Percentiles rank a stretch among this genome's conserved stretches.
phyloP scores from a whole-genome alignment of 768 basidiomycete species.

The Artomyces pyxidatus region DNA sequence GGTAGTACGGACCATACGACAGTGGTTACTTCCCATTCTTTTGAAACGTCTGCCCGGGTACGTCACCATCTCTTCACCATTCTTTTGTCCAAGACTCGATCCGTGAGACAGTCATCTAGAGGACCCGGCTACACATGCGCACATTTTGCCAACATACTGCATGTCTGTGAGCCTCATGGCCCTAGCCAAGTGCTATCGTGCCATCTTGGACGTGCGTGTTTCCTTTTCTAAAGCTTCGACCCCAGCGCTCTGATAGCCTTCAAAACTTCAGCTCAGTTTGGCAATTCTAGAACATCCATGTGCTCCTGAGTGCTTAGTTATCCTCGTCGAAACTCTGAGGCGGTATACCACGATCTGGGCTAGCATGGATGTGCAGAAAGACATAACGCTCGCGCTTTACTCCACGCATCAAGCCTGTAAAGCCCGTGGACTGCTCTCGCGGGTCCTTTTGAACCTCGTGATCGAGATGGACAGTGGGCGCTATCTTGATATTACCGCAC shows the following conservation, averaged over 20 bases:
- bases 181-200: slow-evolving; percentile 54
- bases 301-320: slow-evolving; percentile 44
- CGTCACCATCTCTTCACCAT: slow-evolving; percentile 7
- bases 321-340: slow-evolving; percentile 64
- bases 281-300: slow-evolving; percentile 43
- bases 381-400: slow-evolving; percentile 52
- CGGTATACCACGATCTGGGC: slow-evolving; percentile 70
- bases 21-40: slow-evolving; percentile 71
- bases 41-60: slow-evolving; percentile 47
- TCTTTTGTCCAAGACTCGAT: background rate
- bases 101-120: slow-evolving; percentile 2
- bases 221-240: background rate
- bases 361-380: slow-evolving; percentile 57
- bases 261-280: slow-evolving; percentile 23
- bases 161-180: slow-evolving; percentile 53
- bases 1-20: slow-evolving; percentile 59
- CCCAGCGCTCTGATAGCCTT: background rate
- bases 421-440: slow-evolving; percentile 55
- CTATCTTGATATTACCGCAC: slow-evolving; percentile 45
- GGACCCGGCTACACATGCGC: slow-evolving; percentile 5
- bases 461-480: slow-evolving; percentile 56
- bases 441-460: slow-evolving; percentile 53
- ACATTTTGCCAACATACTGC: slow-evolving; percentile 47
- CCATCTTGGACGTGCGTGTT: slow-evolving; percentile 55
- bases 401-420: slow-evolving; percentile 57